Conservation (phyloP, 176 grass and related monocot genomes). For the Triticum aestivum region IWGSC_CS_RefSeq_v2.1 NC_057801.1:12488948-12489447, state of each 20-base stretch:
- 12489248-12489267: background rate
- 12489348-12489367: slow-evolving; percentile 94
- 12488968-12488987: background rate
- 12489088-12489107: background rate
- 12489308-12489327: slow-evolving; percentile 90
- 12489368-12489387: slow-evolving; percentile 97
- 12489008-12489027: background rate
- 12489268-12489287: background rate
- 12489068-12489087: background rate
- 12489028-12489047: background rate
- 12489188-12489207: background rate
- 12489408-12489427: slow-evolving; percentile 94
- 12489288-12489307: slow-evolving; percentile 24
- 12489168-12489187: background rate
- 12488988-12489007: background rate
- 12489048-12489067: slow-evolving; percentile 7
- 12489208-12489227: background rate
- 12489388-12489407: slow-evolving; percentile 91
- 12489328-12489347: slow-evolving; percentile 97
- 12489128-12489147: background rate
- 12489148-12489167: background rate
- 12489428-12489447: slow-evolving; percentile 98
- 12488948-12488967: background rate
- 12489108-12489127: background rate
- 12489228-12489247: background rate